Conservation (phyloP, 495 filamentous ascomycete species). For the Pyrenula aspistea region DNA sequence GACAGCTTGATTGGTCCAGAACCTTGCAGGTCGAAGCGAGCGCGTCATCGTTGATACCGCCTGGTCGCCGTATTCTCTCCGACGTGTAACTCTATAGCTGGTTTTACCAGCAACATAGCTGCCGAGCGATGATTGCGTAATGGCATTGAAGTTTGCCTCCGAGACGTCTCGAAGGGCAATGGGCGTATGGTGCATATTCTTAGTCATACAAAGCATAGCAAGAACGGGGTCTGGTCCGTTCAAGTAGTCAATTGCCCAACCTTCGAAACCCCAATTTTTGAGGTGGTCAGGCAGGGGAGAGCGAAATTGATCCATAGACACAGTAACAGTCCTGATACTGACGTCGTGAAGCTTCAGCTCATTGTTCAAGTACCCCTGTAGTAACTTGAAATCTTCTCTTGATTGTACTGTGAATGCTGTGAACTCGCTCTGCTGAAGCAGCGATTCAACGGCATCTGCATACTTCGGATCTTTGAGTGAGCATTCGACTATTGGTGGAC, state of each 20-base stretch:
- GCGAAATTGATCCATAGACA: constrained; percentile 33
- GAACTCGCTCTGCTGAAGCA: constrained; percentile 51
- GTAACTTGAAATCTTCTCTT: constrained; percentile 56
- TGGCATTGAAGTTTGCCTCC: constrained; percentile 45
- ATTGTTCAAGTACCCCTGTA: constrained; percentile 30
- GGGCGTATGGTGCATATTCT: constrained; percentile 51
- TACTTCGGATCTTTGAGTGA: constrained; percentile 66
- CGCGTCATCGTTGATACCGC: constrained; percentile 54
- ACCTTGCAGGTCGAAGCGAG: constrained; percentile 37
- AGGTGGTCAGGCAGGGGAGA: constrained; percentile 44
- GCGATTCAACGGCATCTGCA: constrained; percentile 60
- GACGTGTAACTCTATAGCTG: constrained; percentile 44
- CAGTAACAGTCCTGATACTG: constrained; percentile 44
- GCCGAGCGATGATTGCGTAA: constrained; percentile 39
- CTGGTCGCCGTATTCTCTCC: constrained; percentile 60
- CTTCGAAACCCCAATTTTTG: constrained; percentile 54
- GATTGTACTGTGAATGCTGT: constrained; percentile 67
- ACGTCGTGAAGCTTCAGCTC: constrained; percentile 51
- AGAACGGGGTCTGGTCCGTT: constrained; percentile 75
- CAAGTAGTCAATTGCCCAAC: constrained; percentile 65
- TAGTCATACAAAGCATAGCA: constrained; percentile 69
- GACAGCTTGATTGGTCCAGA: constrained; percentile 71
- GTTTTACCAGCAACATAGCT: constrained; percentile 53
- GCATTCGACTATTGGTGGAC: constrained; percentile 72
- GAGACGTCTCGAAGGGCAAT: constrained; percentile 49